Evolutionary conservation across 306 rosid species (phyloP).

Genomic region (Geum urbanum): DNA sequence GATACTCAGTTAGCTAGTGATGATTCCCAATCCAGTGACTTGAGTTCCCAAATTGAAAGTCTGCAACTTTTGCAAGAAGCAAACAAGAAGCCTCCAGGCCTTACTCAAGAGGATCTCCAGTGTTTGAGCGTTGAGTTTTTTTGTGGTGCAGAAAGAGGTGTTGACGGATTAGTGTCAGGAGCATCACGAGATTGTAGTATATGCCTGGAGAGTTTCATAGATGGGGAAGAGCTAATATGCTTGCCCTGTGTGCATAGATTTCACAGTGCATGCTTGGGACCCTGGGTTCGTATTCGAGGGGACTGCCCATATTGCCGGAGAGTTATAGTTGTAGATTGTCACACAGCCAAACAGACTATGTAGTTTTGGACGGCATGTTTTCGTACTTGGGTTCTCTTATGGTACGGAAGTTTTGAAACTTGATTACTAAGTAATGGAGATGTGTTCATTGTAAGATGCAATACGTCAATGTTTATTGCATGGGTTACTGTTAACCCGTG

Average conservation of each 20-base stretch:
- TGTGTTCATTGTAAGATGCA: neutral
- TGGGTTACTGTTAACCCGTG: neutral
- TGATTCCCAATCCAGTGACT: constrained; percentile 25
- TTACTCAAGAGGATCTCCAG: constrained; percentile 58
- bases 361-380: constrained; percentile 9
- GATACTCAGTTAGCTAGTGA: constrained; percentile 26
- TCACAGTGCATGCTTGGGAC: constrained; percentile 69
- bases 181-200: constrained; percentile 63
- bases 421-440: neutral
- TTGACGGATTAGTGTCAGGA: constrained; percentile 23
- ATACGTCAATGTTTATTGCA: neutral
- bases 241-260: constrained; percentile 76
- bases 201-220: constrained; percentile 67
- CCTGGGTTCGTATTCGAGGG: constrained; percentile 71
- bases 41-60: constrained; percentile 49
- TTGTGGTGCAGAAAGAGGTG: constrained; percentile 25
- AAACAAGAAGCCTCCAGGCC: constrained; percentile 65
- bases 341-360: neutral
- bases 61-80: constrained; percentile 36
- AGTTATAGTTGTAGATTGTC: constrained; percentile 37
- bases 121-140: constrained; percentile 50
- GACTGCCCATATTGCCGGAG: constrained; percentile 84
- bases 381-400: constrained; percentile 2
- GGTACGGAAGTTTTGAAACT: constrained; percentile 18
- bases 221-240: constrained; percentile 56